phyloP scores from a whole-genome alignment of 1,139 yeast genomes.

The Yamadazyma mexicana region DNA sequence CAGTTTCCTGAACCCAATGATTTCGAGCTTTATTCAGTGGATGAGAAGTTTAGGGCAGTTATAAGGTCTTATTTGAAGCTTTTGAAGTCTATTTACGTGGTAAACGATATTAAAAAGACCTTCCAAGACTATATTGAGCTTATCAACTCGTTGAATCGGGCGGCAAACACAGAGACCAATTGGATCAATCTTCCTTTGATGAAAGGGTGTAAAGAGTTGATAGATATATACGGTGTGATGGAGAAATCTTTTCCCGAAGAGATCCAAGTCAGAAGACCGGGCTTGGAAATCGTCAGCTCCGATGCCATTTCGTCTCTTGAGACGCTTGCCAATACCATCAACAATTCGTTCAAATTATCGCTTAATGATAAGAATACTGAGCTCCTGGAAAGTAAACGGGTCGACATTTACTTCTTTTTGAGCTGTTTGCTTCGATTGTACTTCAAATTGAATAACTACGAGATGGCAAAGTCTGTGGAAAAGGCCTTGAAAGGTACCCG shows the following conservation, averaged over 20 bases:
- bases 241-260: slow-evolving; percentile 33
- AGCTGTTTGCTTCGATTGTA: slow-evolving; percentile 73
- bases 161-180: slow-evolving; percentile 59
- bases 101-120: slow-evolving; percentile 36
- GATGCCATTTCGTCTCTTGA: slow-evolving; percentile 33
- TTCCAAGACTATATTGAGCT: slow-evolving; percentile 44
- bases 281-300: slow-evolving; percentile 10
- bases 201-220: slow-evolving; percentile 55
- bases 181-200: slow-evolving; percentile 70
- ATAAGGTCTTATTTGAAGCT: slow-evolving; percentile 35
- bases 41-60: slow-evolving; percentile 39
- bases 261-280: slow-evolving; percentile 6
- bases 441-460: slow-evolving; percentile 65
- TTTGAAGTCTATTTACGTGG: slow-evolving; percentile 38
- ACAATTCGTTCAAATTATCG: slow-evolving; percentile 74
- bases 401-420: slow-evolving; percentile 73
- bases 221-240: slow-evolving; percentile 44
- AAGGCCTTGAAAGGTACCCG: slow-evolving; percentile 66
- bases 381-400: slow-evolving; percentile 49
- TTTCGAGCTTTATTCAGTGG: slow-evolving; percentile 37
- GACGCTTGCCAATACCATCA: slow-evolving; percentile 64
- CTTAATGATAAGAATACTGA: slow-evolving; percentile 74
- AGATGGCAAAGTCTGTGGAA: slow-evolving; percentile 76
- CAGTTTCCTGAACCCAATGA: slow-evolving; percentile 38
- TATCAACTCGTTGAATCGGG: slow-evolving; percentile 52